These are phyloP conservation scores for Cucurbita ficifolia DNA, from an alignment of 306 rosid genomes.

Conservation along the genomic window DNA sequence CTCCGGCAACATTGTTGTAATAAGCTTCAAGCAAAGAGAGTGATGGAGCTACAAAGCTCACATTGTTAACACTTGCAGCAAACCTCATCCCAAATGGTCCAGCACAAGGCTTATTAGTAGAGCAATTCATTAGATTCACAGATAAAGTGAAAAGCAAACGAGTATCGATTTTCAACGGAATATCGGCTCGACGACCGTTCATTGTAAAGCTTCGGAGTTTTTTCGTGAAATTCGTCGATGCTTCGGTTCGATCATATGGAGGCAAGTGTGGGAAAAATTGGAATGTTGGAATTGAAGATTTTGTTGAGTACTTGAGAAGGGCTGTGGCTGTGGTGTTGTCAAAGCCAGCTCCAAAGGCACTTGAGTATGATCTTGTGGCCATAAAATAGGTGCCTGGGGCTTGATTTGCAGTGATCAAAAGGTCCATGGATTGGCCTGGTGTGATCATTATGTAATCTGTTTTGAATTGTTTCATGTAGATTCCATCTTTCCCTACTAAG, in stretches of 20 bases:
- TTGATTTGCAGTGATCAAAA: slow-evolving; percentile 9
- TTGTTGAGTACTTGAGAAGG: slow-evolving; percentile 3
- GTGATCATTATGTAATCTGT: background rate
- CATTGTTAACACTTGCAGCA: slow-evolving; percentile 5
- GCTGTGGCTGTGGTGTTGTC: slow-evolving; percentile 11
- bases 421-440: slow-evolving; percentile 20
- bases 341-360: slow-evolving; percentile 1
- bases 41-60: slow-evolving; percentile 13
- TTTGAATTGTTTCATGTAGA: slow-evolving; percentile 5
- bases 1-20: slow-evolving; percentile 2
- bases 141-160: background rate
- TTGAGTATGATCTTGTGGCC: slow-evolving; percentile 5
- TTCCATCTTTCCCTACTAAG: slow-evolving; percentile 10
- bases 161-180: background rate
- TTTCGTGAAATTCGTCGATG: background rate
- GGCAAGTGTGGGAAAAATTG: background rate
- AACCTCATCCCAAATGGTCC: slow-evolving; percentile 9
- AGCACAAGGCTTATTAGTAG: background rate
- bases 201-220: slow-evolving; percentile 4
- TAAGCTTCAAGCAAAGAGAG: slow-evolving; percentile 10
- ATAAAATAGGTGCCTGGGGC: slow-evolving; percentile 7
- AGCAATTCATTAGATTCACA: background rate
- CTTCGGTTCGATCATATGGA: slow-evolving; percentile 1
- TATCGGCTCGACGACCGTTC: background rate
- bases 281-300: background rate